Evolutionary conservation across 2,329 filamentous ascomycete species (phyloP), one percentile per base, ranked within the genome.

Genomic region (Penicillium sp.): DNA sequence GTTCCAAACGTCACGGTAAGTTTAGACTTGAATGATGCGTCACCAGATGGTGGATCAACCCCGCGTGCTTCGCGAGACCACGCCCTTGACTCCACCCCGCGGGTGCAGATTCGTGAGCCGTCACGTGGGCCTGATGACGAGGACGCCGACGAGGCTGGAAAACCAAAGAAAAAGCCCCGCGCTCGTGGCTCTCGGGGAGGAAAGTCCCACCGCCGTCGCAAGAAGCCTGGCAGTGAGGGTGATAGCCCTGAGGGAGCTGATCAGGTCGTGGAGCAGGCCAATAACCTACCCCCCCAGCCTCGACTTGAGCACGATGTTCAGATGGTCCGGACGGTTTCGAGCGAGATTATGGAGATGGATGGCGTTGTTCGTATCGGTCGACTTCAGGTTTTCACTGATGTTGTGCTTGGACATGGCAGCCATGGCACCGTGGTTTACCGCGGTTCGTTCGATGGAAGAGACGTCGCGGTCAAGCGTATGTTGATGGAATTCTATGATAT

Each of bases 341-440:
- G 70, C 46, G 82, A 84, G 59, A 73, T 81, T 19, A 79, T 86
- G 15, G 74, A 76, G 2, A 82, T 82, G 49, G 87, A 90, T 44
- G 87, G 87, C 36, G 72, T 77, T 13, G 78, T 86, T 59, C 80
- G 82, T 44, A 86, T 87, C 65, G 85, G 84, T 50, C 85, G 83
- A 59, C 75, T 87, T 25, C 80, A 79, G 53, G 84, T 87, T 31
- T 79, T 83, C 62, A 85, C 82, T 25, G 82, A 86, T 64, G 79
- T 78, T 31, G 80, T 87, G 19, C 78, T 88, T 39, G 86, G 86
- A 2, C 82, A 91, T 58, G 94, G 94, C 53, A 97, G 93, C 73
- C 96, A 97, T 70, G 94, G 94, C n/a, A 99, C 94, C 0, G 87
- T 95, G 52, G 94, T 99, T 0, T 97, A 94, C 73, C 88, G 91